A percentile compares a stretch with the other conserved stretches of the same genome.
Conservation (phyloP, 495 filamentous ascomycete genomes). For the Lasiosphaeria miniovina region DNA sequence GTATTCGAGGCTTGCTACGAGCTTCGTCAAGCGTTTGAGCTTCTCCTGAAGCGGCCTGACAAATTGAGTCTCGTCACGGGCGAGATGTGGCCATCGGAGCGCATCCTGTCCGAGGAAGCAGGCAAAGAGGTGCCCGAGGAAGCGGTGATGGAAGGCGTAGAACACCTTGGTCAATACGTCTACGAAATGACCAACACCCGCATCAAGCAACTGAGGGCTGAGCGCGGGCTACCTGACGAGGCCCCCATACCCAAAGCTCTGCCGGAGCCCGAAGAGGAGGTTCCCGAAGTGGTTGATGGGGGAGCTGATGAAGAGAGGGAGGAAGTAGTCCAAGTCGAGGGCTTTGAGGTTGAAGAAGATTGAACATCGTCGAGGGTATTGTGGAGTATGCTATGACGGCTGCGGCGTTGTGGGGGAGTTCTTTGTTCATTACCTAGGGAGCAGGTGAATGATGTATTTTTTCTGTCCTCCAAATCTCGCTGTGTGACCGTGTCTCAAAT, state of each 20-base stretch:
- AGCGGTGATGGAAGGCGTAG: slow-evolving; percentile 79
- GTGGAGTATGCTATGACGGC: background rate
- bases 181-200: slow-evolving; percentile 93
- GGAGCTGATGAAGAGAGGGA: slow-evolving; percentile 39
- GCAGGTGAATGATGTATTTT: background rate
- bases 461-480: background rate
- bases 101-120: slow-evolving; percentile 56
- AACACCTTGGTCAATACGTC: slow-evolving; percentile 95
- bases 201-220: slow-evolving; percentile 51
- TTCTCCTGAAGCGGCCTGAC: slow-evolving; percentile 66
- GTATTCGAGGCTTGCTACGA: slow-evolving; percentile 90
- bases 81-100: slow-evolving; percentile 76
- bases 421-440: background rate
- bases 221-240: slow-evolving; percentile 35
- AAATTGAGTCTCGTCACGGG: slow-evolving; percentile 77
- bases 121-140: slow-evolving; percentile 48
- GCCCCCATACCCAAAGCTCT: slow-evolving; percentile 12
- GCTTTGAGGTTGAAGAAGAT: slow-evolving; percentile 32
- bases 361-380: background rate
- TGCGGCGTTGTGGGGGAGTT: background rate
- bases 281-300: slow-evolving; percentile 39
- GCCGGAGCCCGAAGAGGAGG: slow-evolving; percentile 41
- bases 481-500: background rate
- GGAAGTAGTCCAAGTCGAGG: slow-evolving; percentile 15
- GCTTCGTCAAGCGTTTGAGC: slow-evolving; percentile 77